A percentile compares a stretch with the other conserved stretches of the same genome.
Conservation (phyloP, 306 rosid genomes). For the Sophora flavescens region DNA sequence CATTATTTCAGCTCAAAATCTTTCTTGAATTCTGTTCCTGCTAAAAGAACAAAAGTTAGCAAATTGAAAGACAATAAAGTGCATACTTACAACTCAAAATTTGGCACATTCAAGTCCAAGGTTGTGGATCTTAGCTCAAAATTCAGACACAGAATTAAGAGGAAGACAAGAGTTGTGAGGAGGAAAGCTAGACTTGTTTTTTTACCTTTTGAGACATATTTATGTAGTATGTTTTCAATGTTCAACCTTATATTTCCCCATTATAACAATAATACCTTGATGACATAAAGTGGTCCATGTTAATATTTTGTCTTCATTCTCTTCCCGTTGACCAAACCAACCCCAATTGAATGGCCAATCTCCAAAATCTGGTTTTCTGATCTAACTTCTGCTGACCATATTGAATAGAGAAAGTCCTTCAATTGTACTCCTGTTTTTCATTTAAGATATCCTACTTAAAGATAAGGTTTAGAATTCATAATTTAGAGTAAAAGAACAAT, state of each 20-base stretch:
- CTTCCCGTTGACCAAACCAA: constrained; percentile 41
- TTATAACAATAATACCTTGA: constrained; percentile 46
- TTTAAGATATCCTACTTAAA: background rate
- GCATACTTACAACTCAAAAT: constrained; percentile 14
- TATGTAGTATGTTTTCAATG: constrained; percentile 38
- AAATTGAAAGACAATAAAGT: constrained; percentile 1
- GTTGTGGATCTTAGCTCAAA: constrained; percentile 22
- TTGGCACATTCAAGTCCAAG: constrained; percentile 12
- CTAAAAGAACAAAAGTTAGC: background rate
- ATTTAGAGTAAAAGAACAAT: background rate
- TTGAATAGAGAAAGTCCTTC: no score
- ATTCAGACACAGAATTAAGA: constrained; percentile 3
- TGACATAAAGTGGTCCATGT: constrained; percentile 32
- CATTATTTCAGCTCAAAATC: constrained; percentile 34
- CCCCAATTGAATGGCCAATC: constrained; percentile 17
- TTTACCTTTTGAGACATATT: constrained; percentile 36
- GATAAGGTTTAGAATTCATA: constrained; percentile 7
- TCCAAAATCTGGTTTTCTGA: background rate
- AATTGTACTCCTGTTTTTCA: background rate
- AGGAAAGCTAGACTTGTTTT: constrained; percentile 33
- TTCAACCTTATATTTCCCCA: constrained; percentile 34
- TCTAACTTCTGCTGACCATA: background rate
- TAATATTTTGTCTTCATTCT: constrained; percentile 5
- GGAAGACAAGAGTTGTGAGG: constrained; percentile 14
- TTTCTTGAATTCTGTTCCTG: constrained; percentile 45